phyloP scores from a whole-genome alignment of 495 filamentous ascomycete species.

The Aspergillus cavernicola region DNA sequence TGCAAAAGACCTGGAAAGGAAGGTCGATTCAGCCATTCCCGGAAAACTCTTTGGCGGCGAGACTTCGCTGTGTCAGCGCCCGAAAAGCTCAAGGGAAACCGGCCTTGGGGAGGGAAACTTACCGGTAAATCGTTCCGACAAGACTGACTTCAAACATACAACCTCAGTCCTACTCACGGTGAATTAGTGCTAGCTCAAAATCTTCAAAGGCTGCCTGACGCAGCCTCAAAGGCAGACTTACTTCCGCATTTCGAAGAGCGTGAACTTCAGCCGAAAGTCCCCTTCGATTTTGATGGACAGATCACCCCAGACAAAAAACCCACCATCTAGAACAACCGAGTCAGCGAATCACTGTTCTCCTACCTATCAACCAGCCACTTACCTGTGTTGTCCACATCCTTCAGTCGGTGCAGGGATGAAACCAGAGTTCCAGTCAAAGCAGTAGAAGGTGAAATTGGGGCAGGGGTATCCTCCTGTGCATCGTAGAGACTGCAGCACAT shows the following conservation, averaged over 20 bases:
- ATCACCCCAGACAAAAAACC: slow-evolving; percentile 97
- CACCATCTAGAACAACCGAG: slow-evolving; percentile 58
- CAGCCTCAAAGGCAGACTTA: slow-evolving; percentile 37
- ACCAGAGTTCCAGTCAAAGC: slow-evolving; percentile 77
- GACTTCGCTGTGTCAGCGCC: slow-evolving; percentile 45
- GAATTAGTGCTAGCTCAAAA: neutral
- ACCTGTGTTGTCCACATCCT: slow-evolving; percentile 84
- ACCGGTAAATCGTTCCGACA: slow-evolving; percentile 74
- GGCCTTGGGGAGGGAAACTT: slow-evolving; percentile 13
- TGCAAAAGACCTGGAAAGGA: slow-evolving; percentile 86
- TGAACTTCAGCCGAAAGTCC: slow-evolving; percentile 75
- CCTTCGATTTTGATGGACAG: slow-evolving; percentile 82
- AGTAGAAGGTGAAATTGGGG: slow-evolving; percentile 46
- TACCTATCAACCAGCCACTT: slow-evolving; percentile 19
- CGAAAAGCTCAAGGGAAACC: neutral
- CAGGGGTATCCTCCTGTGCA: slow-evolving; percentile 58
- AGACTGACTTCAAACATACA: slow-evolving; percentile 64
- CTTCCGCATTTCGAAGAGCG: slow-evolving; percentile 79
- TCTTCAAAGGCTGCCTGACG: neutral
- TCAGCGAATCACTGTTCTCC: slow-evolving; percentile 13
- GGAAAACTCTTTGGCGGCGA: slow-evolving; percentile 75
- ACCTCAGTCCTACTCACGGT: slow-evolving; percentile 41
- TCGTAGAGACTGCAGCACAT: slow-evolving; percentile 70
- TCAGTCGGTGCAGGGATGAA: slow-evolving; percentile 88
- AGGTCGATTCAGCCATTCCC: slow-evolving; percentile 87